phyloP scores from a whole-genome alignment of 129 eudicot genomes.

The carrot (Daucus carota) region DH1_v3.0 NC_030389.2:37887001-37887500 shows the following conservation, averaged over 20 bases:
- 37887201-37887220: slow-evolving; percentile 11
- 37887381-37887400: slow-evolving; percentile 17
- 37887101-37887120: neutral
- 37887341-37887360: slow-evolving; percentile 16
- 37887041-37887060: neutral
- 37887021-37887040: neutral
- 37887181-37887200: slow-evolving; percentile 14
- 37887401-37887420: slow-evolving; percentile 15
- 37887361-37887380: slow-evolving; percentile 13
- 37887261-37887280: slow-evolving; percentile 7
- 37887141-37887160: neutral
- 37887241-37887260: slow-evolving; percentile 15
- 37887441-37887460: neutral
- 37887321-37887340: neutral
- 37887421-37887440: neutral
- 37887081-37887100: neutral
- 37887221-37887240: slow-evolving; percentile 14
- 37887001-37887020: too few relatives aligned
- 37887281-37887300: slow-evolving; percentile 18
- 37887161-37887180: neutral
- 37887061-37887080: neutral
- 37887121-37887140: too few relatives aligned
- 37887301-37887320: slow-evolving; percentile 18
- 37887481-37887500: neutral
- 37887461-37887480: slow-evolving; percentile 14